Evolutionary conservation across 345 rosid genomes (phyloP).

Genomic region (Camelina hispida): DNA sequence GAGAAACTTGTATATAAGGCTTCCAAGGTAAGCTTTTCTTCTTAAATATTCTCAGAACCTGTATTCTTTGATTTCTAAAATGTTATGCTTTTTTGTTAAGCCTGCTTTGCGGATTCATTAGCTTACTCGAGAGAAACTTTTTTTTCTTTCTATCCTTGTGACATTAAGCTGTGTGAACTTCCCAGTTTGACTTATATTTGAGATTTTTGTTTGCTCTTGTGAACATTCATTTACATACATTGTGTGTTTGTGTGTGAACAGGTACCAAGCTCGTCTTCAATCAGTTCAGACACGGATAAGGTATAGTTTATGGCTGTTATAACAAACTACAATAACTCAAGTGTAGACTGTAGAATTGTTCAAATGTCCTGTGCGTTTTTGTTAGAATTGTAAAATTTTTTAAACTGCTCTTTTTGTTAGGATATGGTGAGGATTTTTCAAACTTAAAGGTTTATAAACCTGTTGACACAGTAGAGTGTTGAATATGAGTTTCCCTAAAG

Average conservation of each 20-base stretch:
- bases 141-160: no score
- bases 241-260: not conserved
- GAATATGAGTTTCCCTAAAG: no score
- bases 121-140: not conserved
- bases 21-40: not conserved
- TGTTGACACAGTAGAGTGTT: not conserved
- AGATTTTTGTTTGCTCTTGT: not conserved
- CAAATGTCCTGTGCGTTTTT: not conserved
- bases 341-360: not conserved
- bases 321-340: not conserved
- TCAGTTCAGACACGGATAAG: not conserved
- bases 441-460: not conserved
- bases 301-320: not conserved
- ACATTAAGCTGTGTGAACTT: not conserved
- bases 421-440: not conserved
- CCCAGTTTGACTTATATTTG: not conserved
- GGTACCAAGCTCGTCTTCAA: not conserved
- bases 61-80: not conserved
- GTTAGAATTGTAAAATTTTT: not conserved
- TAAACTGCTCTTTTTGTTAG: not conserved
- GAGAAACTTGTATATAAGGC: not conserved
- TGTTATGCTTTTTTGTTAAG: not conserved
- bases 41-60: not conserved
- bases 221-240: not conserved
- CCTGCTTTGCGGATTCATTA: not conserved